Percentiles rank a stretch among this genome's conserved stretches.
Conservation (phyloP, 495 filamentous ascomycete species). For the Penicillium tannophilum region DNA sequence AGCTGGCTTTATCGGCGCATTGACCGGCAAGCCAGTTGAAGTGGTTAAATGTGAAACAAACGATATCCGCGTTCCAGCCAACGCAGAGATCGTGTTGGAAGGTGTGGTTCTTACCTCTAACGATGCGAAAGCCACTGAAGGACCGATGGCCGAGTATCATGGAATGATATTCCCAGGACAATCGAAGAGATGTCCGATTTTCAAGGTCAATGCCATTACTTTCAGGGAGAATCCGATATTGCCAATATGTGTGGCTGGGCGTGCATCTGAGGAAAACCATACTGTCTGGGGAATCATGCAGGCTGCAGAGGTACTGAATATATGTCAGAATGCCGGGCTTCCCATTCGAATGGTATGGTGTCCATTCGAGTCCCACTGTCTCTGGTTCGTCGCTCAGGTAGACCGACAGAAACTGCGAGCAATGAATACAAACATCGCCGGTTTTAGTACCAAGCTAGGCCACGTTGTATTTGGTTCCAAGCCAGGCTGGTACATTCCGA, state of each 20-base stretch:
- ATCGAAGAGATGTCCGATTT: constrained; percentile 28
- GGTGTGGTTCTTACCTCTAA: constrained; percentile 32
- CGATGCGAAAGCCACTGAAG: constrained; percentile 34
- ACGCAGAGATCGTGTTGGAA: constrained; percentile 43
- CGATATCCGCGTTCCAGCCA: constrained; percentile 37
- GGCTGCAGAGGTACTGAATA: constrained; percentile 31
- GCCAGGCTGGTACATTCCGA: constrained; percentile 28
- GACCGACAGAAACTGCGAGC: constrained; percentile 21
- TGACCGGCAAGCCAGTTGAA: constrained; percentile 33
- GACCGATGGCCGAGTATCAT: constrained; percentile 41
- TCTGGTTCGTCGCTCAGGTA: constrained; percentile 32
- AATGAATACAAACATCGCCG: constrained; percentile 23
- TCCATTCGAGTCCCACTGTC: constrained; percentile 33
- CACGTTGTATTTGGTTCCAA: constrained; percentile 31
- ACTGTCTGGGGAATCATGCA: constrained; percentile 28
- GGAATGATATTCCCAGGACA: constrained; percentile 36
- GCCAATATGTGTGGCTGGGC: constrained; percentile 32
- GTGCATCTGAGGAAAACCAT: constrained; percentile 36
- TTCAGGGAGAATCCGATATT: constrained; percentile 37
- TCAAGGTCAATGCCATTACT: constrained; percentile 41
- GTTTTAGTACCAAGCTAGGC: constrained; percentile 24
- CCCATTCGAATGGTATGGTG: constrained; percentile 27
- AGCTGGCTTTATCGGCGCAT: constrained; percentile 37
- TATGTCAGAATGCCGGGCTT: constrained; percentile 30
- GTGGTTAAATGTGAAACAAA: constrained; percentile 46